phyloP scores from a whole-genome alignment of 306 rosid species.

The Myrica gale region DNA sequence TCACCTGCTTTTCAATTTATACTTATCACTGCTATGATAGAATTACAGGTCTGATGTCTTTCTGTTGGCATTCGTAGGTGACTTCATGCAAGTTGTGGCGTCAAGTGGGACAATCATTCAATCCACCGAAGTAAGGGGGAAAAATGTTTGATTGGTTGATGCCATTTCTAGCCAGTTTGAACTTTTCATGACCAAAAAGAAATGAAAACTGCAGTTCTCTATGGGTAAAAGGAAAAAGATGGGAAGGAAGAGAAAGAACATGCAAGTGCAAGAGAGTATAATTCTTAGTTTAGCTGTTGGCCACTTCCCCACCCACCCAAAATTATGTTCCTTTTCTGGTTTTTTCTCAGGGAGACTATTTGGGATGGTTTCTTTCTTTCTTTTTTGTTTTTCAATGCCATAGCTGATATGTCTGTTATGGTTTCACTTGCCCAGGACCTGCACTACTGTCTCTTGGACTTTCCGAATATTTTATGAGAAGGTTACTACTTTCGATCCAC shows the following conservation, averaged over 20 bases:
- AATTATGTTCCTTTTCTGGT: not conserved
- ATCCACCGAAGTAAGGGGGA: constrained; percentile 91
- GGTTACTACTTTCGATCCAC: constrained; percentile 38
- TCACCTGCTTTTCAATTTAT: not conserved
- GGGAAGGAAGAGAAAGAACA: not conserved
- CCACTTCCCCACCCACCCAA: not conserved
- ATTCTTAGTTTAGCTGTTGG: not conserved
- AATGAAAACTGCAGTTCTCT: not conserved
- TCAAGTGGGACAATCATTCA: constrained; percentile 97
- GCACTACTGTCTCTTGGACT: constrained; percentile 98
- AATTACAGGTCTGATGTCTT: constrained; percentile 22
- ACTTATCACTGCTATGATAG: constrained; percentile 12
- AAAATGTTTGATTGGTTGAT: not conserved
- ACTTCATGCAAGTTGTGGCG: constrained; percentile 95
- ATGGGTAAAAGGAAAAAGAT: not conserved
- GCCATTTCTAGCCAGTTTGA: not conserved
- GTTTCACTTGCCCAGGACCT: constrained; percentile 61
- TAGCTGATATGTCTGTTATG: constrained; percentile 6
- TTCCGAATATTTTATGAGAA: constrained; percentile 96
- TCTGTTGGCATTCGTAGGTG: constrained; percentile 54
- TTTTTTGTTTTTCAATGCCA: not conserved
- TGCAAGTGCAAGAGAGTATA: not conserved
- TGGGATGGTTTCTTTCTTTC: not conserved
- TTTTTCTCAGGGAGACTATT: not conserved
- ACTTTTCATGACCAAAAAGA: not conserved